Base-by-base conservation (phyloP, 225 moss, liverwort and hornwort species). In the Physcomitrellopsis africana region DNA sequence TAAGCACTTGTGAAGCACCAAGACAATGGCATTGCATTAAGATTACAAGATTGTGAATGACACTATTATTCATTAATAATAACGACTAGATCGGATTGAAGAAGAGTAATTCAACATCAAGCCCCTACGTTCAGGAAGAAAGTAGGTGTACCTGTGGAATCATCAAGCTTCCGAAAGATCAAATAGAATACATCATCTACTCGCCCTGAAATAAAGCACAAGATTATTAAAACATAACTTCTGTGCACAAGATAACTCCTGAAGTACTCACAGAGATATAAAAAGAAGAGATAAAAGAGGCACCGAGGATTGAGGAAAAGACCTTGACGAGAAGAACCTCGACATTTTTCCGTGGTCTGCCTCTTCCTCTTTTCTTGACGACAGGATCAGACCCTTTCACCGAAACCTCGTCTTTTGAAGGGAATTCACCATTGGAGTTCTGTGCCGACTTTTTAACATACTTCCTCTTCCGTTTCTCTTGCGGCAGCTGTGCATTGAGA, bases 291-390 rank as follows among this genome's bases (percentile, higher is more conserved):
- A 29, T 32, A 45, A n/a, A 16, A 7, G 13, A 48, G 1, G 65
- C 63, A 26, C 18, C 46, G 52, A 56, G 57, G 32, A 53, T 62
- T 24, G 20, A 44, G 68, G 20, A 23, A 13, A n/a, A 63, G 48
- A 85, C 79, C 72, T 82, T 67, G 44, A 73, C 55, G 0, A 74
- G 42, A 65, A 81, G 58, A 8, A 79, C 32, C 56, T 81, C 70
- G 12, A 58, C 67, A 27, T 5, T 63, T 51, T 85, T 88, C 19
- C 63, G 82, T 8, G 88, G 88, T 14, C 85, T 69, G 11, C 88
- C 85, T 24, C 87, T 82, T 69, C 87, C 82, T 82, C 51, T 65
- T 46, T 80, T 85, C 26, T 44, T 63, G 9, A 67, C 15, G 13
- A 29, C 74, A 77, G 70, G 57, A 24, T 72, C 56, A 24, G 76